Conservation (phyloP, 345 rosid species). For the Orychophragmus violaceus region DNA sequence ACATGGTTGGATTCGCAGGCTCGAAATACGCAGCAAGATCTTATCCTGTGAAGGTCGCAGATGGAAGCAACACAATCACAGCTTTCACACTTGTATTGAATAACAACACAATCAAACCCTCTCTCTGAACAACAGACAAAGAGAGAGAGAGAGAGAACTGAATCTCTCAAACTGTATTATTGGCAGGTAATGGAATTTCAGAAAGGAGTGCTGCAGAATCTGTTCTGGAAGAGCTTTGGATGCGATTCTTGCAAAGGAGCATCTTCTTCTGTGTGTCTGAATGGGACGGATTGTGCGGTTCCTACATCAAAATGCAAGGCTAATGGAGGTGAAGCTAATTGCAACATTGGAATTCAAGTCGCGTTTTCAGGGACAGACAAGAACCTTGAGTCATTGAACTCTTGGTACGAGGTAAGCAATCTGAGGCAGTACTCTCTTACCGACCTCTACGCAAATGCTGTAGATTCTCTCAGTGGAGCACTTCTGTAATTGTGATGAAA, state of each 20-base stretch:
- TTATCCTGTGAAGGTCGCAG: conserved; percentile 55
- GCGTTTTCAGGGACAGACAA: conserved; percentile 83
- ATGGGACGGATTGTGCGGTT: conserved; percentile 61
- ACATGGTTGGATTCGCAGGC: conserved; percentile 93
- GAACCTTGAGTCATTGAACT: conserved; percentile 59
- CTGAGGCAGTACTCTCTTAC: conserved; percentile 61
- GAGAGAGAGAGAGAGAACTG: neutral
- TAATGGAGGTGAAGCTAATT: conserved; percentile 42
- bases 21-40: conserved; percentile 94
- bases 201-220: conserved; percentile 64
- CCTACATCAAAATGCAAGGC: conserved; percentile 50
- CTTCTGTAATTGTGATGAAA: conserved; percentile 19
- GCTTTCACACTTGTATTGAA: conserved; percentile 76
- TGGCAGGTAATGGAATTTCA: conserved; percentile 76
- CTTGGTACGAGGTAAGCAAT: conserved; percentile 83
- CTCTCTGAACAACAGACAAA: neutral
- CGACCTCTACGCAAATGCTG: conserved; percentile 42
- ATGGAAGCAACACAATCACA: conserved; percentile 56
- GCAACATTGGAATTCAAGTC: conserved; percentile 59
- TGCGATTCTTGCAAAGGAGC: conserved; percentile 50
- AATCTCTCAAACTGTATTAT: neutral
- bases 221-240: conserved; percentile 77
- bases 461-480: conserved; percentile 30
- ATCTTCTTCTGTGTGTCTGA: conserved; percentile 40
- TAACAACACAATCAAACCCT: too few relatives aligned